Conservation (phyloP, 352 stramenopile genomes). For the Blastocystis sp. region DNA sequence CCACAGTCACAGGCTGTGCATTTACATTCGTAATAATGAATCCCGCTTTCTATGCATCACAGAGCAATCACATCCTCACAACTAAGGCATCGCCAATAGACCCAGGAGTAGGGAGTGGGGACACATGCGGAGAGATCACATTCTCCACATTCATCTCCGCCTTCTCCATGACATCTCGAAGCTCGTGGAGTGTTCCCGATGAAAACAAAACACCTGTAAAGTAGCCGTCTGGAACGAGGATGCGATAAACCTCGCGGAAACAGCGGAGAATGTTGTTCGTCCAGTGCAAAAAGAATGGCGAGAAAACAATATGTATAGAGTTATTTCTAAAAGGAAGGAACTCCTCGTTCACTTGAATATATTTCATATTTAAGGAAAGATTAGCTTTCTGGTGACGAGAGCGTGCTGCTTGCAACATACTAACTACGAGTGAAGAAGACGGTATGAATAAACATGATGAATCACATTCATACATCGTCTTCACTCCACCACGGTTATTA, state of each 20-base stretch:
- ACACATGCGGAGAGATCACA: conserved; percentile 18
- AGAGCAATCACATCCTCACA: not conserved
- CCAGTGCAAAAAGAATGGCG: conserved; percentile 48
- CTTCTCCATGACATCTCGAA: conserved; percentile 25
- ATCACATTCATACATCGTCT: conserved; percentile 55
- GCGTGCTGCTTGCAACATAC: conserved; percentile 20
- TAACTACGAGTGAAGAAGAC: not conserved
- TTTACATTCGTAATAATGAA: conserved; percentile 50
- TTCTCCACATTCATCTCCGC: not conserved
- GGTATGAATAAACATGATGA: not conserved
- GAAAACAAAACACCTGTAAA: conserved; percentile 46
- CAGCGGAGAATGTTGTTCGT: conserved; percentile 41
- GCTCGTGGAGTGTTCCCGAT: not conserved
- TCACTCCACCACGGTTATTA: not conserved
- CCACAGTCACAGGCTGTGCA: conserved; percentile 5
- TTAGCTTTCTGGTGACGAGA: not conserved
- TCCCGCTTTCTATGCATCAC: conserved; percentile 10
- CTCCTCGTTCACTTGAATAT: conserved; percentile 59
- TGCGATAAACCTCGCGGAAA: conserved; percentile 34
- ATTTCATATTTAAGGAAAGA: not conserved
- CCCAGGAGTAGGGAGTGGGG: conserved; percentile 19
- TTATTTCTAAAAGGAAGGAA: conserved; percentile 57
- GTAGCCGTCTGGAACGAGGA: conserved; percentile 37
- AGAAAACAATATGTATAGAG: conserved; percentile 24
- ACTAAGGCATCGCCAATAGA: conserved; percentile 19